Percentiles rank a stretch among this genome's conserved stretches.
phyloP scores from a whole-genome alignment of 2,329 filamentous ascomycete genomes.

The Colletotrichum sp. region DNA sequence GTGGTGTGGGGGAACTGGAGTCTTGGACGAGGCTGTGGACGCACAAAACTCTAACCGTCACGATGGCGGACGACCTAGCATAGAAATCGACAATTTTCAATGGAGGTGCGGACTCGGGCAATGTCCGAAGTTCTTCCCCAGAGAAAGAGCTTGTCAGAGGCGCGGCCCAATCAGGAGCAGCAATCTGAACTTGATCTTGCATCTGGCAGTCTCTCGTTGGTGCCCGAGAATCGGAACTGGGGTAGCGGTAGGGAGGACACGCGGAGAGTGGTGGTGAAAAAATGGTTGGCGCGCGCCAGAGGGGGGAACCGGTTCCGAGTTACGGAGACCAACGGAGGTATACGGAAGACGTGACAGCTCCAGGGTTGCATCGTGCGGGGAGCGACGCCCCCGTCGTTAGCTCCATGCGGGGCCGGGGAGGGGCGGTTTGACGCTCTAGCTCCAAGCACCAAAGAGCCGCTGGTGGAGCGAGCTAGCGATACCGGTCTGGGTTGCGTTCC shows the following conservation, averaged over 20 bases:
- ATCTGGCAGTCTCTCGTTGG: conserved; percentile 14
- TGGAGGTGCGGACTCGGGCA: conserved; percentile 7
- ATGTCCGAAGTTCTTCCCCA: conserved; percentile 13
- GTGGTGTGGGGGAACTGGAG: conserved; percentile 4
- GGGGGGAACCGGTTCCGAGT: neutral
- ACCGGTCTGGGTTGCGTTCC: neutral
- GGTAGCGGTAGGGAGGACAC: neutral
- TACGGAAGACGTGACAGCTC: conserved; percentile 12
- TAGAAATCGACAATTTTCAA: neutral
- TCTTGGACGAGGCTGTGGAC: conserved; percentile 6
- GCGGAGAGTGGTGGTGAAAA: neutral
- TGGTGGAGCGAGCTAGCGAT: conserved; percentile 8
- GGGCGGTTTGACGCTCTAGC: neutral
- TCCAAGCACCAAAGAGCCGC: conserved; percentile 14
- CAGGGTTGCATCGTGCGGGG: conserved; percentile 19
- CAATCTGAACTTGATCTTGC: conserved; percentile 11
- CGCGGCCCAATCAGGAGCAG: neutral
- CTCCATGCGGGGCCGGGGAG: conserved; percentile 15
- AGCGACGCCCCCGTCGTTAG: conserved; percentile 7
- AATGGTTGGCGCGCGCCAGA: conserved; percentile 5
- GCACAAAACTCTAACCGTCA: conserved; percentile 11
- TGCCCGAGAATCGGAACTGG: conserved; percentile 10
- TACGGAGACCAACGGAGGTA: conserved; percentile 18
- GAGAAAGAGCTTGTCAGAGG: neutral
- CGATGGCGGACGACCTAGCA: neutral